phyloP scores from a whole-genome alignment of 2,329 filamentous ascomycete species.

The Nemania serpens region DNA sequence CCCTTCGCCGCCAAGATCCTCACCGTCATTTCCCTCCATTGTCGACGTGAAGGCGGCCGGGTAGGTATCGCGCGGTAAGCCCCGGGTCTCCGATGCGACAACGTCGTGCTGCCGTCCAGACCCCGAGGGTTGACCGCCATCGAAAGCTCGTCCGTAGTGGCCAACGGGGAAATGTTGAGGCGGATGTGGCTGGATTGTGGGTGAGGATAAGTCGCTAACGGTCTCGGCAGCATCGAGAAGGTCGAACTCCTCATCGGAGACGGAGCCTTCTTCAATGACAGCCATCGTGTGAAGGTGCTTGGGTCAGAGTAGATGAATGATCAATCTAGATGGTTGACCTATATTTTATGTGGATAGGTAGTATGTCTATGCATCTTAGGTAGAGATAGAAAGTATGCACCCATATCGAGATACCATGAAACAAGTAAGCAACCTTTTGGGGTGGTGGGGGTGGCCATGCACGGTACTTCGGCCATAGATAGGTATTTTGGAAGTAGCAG shows the following conservation, averaged over 20 bases:
- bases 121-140: conserved; percentile 1
- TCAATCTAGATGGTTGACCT: background rate
- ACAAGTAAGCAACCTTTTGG: background rate
- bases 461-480: background rate
- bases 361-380: too few relatives aligned
- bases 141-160: conserved; percentile 18
- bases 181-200: background rate
- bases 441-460: background rate
- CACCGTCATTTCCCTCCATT: background rate
- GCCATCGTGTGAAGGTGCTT: conserved; percentile 9
- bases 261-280: conserved; percentile 4
- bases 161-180: conserved; percentile 6
- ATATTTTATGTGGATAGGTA: background rate
- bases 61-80: conserved; percentile 13
- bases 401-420: too few relatives aligned
- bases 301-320: background rate
- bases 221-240: conserved; percentile 20
- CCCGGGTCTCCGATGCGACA: background rate
- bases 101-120: background rate
- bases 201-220: conserved; percentile 24
- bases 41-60: conserved; percentile 6
- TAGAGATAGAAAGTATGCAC: too few relatives aligned
- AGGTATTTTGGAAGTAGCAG: background rate
- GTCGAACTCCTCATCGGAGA: conserved; percentile 29
- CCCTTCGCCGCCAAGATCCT: background rate